Evolutionary conservation across 2,329 filamentous ascomycete species (phyloP).

Genomic region (Fusarium haematococcum): DNA sequence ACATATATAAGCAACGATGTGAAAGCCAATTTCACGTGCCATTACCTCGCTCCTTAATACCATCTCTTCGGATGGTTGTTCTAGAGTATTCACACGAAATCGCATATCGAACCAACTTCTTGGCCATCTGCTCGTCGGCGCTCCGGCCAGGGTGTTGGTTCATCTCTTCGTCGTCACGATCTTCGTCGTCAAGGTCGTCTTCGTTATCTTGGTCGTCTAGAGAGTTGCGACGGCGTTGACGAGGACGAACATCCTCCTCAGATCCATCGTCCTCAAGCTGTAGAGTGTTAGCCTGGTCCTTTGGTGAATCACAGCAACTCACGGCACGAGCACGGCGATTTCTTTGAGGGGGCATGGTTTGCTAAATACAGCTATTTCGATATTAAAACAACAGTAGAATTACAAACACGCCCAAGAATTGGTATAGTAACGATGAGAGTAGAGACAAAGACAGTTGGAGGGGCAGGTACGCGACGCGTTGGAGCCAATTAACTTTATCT

Average conservation of each 20-base stretch:
- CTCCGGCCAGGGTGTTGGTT: conserved; percentile 47
- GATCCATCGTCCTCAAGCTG: conserved; percentile 47
- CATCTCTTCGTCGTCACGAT: conserved; percentile 42
- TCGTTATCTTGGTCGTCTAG: conserved; percentile 47
- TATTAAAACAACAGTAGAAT: not conserved
- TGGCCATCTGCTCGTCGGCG: conserved; percentile 66
- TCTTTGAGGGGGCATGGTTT: conserved; percentile 50
- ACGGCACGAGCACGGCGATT: conserved; percentile 50
- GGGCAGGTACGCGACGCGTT: conserved; percentile 39
- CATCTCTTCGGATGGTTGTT: conserved; percentile 69
- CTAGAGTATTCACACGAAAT: conserved; percentile 74
- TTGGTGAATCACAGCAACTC: conserved; percentile 23
- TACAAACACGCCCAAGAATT: not conserved
- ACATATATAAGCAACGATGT: conserved; percentile 13
- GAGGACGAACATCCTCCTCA: conserved; percentile 49
- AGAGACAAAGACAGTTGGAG: conserved; percentile 13
- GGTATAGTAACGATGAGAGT: not conserved
- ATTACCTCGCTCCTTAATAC: conserved; percentile 72
- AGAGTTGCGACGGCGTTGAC: conserved; percentile 47
- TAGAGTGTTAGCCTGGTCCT: conserved; percentile 9
- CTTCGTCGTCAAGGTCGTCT: conserved; percentile 54
- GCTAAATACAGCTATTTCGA: not conserved
- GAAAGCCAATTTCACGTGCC: not conserved
- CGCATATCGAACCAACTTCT: conserved; percentile 76
- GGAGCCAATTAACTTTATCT: conserved; percentile 30